Conservation (phyloP, 2,329 filamentous ascomycete genomes). For the Alternaria brassicae region DNA sequence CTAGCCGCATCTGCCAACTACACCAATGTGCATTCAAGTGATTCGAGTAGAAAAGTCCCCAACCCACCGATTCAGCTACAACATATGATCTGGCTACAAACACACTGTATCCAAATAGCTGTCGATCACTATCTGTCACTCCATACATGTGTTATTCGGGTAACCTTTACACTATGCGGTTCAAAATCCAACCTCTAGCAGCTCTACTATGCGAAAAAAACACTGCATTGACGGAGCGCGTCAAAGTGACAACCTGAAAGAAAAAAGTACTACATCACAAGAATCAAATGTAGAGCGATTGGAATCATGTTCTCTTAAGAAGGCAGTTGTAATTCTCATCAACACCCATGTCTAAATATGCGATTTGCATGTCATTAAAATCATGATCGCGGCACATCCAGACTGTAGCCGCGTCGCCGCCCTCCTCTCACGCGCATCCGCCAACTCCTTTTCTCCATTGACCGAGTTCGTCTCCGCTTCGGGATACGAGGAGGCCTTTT, state of each 20-base stretch:
- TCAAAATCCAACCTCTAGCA: too few relatives aligned
- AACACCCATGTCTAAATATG: not conserved
- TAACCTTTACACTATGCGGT: too few relatives aligned
- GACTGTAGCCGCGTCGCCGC: constrained; percentile 3
- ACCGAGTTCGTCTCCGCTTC: not conserved
- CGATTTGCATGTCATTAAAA: not conserved
- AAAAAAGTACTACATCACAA: not conserved
- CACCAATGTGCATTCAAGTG: not conserved
- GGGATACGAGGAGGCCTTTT: constrained; percentile 40
- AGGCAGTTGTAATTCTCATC: not conserved
- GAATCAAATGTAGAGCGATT: not conserved
- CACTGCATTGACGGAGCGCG: not conserved
- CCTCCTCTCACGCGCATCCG: constrained; percentile 5
- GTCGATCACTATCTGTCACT: too few relatives aligned
- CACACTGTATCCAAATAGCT: too few relatives aligned
- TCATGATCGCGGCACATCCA: not conserved
- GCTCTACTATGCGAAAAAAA: too few relatives aligned
- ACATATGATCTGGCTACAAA: too few relatives aligned
- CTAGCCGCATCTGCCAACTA: constrained; percentile 1
- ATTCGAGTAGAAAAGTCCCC: too few relatives aligned
- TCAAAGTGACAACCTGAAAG: not conserved
- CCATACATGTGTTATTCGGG: too few relatives aligned
- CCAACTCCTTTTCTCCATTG: constrained; percentile 26
- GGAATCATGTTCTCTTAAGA: not conserved
- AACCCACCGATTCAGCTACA: too few relatives aligned